Evolutionary conservation across 768 basidiomycete genomes (phyloP), one percentile per base, ranked within the genome.

Genomic region (Lyophyllum shimeji): DNA sequence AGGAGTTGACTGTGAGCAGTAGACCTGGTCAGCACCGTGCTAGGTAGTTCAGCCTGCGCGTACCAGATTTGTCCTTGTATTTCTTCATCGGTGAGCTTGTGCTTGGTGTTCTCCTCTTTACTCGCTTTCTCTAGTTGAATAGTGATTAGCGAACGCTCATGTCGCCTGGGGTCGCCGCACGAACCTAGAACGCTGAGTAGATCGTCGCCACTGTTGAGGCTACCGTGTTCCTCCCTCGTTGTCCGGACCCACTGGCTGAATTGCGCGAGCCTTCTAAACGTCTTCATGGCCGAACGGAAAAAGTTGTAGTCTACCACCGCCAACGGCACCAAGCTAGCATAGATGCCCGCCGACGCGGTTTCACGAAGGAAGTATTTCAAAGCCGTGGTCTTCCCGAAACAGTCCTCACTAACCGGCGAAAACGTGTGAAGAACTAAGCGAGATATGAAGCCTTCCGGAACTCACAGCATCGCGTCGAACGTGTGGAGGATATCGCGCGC

Each of bases 381-480:
- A 40, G 39, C n/a, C 5, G 15, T 18, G n/a, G 39, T 40, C 4
- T 3, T 9, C n/a, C 39, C 39, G 18, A 40, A 2, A 9, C 39
- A 40, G 18, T 40, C 39, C 9, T 40, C 39, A 40, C 39, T 40
- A 40, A 12, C 9, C 17, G 18, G 39, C 9, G 15, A 17, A 18
- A 18, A 40, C 5, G n/a, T n/a, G 15, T 40, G 5, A 18, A n/a
- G 6, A 9, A 40, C n/a, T 18, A 18, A 9, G 15, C 29, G 9
- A 40, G 39, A 2, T 42, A 17, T 18, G 11, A 27, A 17, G 13
- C 13, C 17, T 13, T 24, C 4, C 12, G 23, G 5, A 3, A 18
- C 52, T 18, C n/a, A 53, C 52, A 53, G 52, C 52, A 53, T 53
- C 3, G 46, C 17, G 18, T 53, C 52, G 27, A 53, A 53, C 15